Conservation (phyloP, 345 rosid genomes). For the Hibiscus syriacus region DNA sequence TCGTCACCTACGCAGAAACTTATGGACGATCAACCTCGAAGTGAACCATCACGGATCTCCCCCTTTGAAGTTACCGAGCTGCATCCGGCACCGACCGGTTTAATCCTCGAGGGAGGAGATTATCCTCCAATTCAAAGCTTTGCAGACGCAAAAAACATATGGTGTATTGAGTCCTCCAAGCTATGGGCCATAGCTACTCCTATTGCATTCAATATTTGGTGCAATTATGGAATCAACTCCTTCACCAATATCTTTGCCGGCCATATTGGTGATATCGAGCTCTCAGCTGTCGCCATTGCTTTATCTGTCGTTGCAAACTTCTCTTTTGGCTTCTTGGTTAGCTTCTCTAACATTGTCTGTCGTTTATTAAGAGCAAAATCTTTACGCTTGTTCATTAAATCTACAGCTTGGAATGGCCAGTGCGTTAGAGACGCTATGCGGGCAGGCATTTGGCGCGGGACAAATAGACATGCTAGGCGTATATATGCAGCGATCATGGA, state of each 20-base stretch:
- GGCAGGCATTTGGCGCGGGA: constrained; percentile 97
- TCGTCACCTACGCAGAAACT: constrained; percentile 11
- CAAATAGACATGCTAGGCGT: constrained; percentile 66
- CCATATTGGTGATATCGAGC: constrained; percentile 82
- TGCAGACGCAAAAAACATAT: constrained; percentile 43
- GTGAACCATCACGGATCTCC: constrained; percentile 13
- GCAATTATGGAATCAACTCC: constrained; percentile 82
- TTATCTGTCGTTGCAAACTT: constrained; percentile 85
- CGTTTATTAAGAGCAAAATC: neutral
- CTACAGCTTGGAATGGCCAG: constrained; percentile 95
- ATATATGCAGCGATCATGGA: constrained; percentile 90
- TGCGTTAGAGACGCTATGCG: constrained; percentile 86
- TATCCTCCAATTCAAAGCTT: constrained; percentile 40
- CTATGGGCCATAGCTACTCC: constrained; percentile 87
- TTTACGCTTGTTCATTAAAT: neutral
- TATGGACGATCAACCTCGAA: neutral
- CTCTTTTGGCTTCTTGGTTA: constrained; percentile 87
- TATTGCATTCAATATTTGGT: constrained; percentile 79
- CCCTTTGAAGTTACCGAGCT: constrained; percentile 38
- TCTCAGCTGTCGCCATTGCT: constrained; percentile 80
- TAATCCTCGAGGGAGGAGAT: constrained; percentile 45
- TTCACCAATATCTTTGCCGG: constrained; percentile 91
- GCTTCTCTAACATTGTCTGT: constrained; percentile 5
- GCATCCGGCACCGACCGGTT: constrained; percentile 47
- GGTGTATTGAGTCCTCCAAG: constrained; percentile 44